Evolutionary conservation across 2,329 filamentous ascomycete genomes (phyloP).

Genomic region (Beauveria australis): DNA sequence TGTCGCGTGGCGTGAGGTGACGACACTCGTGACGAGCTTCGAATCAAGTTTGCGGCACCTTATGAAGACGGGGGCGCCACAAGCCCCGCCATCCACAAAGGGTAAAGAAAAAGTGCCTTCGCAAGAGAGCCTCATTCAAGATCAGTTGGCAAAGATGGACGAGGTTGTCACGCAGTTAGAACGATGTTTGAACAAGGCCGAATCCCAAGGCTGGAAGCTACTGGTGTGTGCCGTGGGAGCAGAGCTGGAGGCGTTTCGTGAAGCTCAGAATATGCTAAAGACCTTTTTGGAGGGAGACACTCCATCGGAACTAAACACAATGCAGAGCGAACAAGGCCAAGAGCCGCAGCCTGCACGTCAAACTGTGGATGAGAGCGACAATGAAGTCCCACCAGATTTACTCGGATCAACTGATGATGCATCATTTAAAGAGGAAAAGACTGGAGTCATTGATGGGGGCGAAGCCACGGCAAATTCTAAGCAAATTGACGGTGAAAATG

Average conservation of each 20-base stretch:
- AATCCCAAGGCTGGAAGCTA: slow-evolving; percentile 61
- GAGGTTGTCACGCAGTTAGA: slow-evolving; percentile 47
- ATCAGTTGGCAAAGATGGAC: slow-evolving; percentile 49
- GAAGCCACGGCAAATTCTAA: background rate
- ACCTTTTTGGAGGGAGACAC: slow-evolving; percentile 11
- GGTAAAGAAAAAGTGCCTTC: slow-evolving; percentile 23
- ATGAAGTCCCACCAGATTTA: slow-evolving; percentile 20
- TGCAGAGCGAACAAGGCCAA: background rate
- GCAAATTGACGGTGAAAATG: slow-evolving; percentile 33
- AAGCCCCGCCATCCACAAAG: slow-evolving; percentile 14
- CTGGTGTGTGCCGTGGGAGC: slow-evolving; percentile 69
- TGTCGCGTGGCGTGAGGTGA: slow-evolving; percentile 55
- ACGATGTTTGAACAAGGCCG: slow-evolving; percentile 43
- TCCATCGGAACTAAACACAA: slow-evolving; percentile 6
- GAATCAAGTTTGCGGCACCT: slow-evolving; percentile 53
- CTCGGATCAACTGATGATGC: slow-evolving; percentile 26
- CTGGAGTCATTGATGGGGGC: background rate
- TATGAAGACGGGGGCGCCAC: slow-evolving; percentile 30
- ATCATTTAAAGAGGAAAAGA: slow-evolving; percentile 12
- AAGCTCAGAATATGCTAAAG: slow-evolving; percentile 49
- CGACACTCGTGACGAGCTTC: slow-evolving; percentile 53
- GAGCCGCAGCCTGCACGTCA: background rate
- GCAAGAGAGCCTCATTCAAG: slow-evolving; percentile 31
- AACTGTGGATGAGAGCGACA: slow-evolving; percentile 15
- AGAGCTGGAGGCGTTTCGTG: slow-evolving; percentile 58